A percentile compares a stretch with the other conserved stretches of the same genome.
Conservation (phyloP, 192 early-diverging fungal genomes). For the Coemansia sp. region DNA sequence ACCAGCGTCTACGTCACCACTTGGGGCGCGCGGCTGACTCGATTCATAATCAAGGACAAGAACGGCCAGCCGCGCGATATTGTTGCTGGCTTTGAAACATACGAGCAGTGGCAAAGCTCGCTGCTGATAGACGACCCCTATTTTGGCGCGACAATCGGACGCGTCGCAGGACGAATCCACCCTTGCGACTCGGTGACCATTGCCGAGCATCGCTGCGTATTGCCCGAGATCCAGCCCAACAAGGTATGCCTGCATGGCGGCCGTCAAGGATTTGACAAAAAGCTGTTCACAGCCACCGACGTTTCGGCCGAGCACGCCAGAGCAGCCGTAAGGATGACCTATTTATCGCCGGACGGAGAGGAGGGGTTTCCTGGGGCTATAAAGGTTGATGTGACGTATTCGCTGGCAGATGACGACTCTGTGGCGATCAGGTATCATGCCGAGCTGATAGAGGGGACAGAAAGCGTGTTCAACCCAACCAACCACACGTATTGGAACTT, state of each 20-base stretch:
- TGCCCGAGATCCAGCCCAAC: constrained; percentile 72
- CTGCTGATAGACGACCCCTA: constrained; percentile 63
- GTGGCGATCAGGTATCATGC: constrained; percentile 60
- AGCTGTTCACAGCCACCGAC: constrained; percentile 63
- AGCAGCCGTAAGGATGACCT: constrained; percentile 55
- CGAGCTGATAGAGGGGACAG: constrained; percentile 38
- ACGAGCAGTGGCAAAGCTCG: constrained; percentile 57
- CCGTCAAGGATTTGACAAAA: constrained; percentile 70
- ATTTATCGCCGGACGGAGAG: constrained; percentile 71
- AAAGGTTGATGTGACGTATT: constrained; percentile 62
- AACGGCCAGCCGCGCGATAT: constrained; percentile 62
- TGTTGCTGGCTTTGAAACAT: constrained; percentile 73
- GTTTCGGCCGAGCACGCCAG: not conserved
- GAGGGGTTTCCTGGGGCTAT: constrained; percentile 82
- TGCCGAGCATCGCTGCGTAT: constrained; percentile 57
- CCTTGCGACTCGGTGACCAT: constrained; percentile 63
- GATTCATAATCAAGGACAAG: constrained; percentile 65
- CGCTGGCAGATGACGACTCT: constrained; percentile 58
- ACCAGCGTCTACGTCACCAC: constrained; percentile 51
- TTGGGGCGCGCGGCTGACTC: constrained; percentile 72
- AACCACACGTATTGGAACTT: constrained; percentile 93
- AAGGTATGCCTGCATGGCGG: constrained; percentile 85
- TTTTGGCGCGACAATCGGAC: constrained; percentile 80
- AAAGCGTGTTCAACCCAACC: constrained; percentile 76
- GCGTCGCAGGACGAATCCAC: constrained; percentile 67